Conservation (phyloP, 331 rosid genomes). For the Malus hybrid region DNA sequence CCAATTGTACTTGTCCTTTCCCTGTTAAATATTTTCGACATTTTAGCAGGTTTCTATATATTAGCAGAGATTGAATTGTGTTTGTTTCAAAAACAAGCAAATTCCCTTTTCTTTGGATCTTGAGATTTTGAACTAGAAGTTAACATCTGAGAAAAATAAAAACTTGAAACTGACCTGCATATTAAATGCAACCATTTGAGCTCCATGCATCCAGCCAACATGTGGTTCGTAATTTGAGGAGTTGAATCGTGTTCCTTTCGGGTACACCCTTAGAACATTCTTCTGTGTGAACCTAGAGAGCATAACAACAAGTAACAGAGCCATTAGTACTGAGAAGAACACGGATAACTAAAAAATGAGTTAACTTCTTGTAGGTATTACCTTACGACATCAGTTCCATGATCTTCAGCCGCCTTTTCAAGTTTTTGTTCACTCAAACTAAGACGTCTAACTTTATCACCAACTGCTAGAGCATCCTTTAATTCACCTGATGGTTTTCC, state of each 20-base stretch:
- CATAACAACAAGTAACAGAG: constrained; percentile 13
- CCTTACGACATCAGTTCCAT: constrained; percentile 69
- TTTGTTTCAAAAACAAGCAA: background rate
- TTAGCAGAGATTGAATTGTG: constrained; percentile 3
- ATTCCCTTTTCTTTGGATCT: background rate
- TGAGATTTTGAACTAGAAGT: background rate
- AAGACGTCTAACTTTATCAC: constrained; percentile 63
- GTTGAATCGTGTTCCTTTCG: constrained; percentile 70
- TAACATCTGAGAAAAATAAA: background rate
- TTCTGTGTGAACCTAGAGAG: constrained; percentile 67
- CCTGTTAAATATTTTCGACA: constrained; percentile 34
- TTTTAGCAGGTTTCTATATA: background rate
- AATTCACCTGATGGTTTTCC: constrained; percentile 71
- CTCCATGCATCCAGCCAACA: constrained; percentile 87
- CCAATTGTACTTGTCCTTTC: constrained; percentile 65
- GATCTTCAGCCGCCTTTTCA: constrained; percentile 40
- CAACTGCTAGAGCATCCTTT: constrained; percentile 40
- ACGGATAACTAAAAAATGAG: background rate
- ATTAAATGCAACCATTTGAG: constrained; percentile 91
- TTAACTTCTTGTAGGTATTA: constrained; percentile 13
- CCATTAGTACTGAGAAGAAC: background rate
- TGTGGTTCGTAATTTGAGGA: constrained; percentile 76
- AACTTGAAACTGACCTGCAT: constrained; percentile 65
- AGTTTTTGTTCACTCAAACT: constrained; percentile 77
- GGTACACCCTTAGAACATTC: constrained; percentile 70